Evolutionary conservation across 805 yeast species (phyloP).

Genomic region (Lachancea fermentati): DNA sequence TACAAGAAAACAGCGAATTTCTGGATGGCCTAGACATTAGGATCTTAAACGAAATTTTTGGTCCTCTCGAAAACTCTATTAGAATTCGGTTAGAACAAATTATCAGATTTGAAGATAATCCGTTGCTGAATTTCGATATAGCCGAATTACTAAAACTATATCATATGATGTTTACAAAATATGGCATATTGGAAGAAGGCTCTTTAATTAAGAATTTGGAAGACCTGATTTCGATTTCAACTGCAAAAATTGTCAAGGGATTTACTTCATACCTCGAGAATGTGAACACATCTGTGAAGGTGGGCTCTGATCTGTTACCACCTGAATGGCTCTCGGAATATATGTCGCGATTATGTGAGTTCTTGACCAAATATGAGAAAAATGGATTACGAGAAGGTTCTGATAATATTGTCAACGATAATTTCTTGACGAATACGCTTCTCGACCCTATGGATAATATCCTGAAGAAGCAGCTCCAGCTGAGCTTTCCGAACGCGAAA

Average conservation of each 20-base stretch:
- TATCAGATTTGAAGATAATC: constrained; percentile 56
- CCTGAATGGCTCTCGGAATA: constrained; percentile 82
- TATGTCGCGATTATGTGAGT: constrained; percentile 40
- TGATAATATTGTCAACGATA: constrained; percentile 34
- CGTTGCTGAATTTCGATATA: constrained; percentile 51
- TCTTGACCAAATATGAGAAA: constrained; percentile 51
- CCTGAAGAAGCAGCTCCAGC: constrained; percentile 25
- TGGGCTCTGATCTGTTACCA: constrained; percentile 51
- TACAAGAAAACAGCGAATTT: constrained; percentile 23
- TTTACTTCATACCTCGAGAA: constrained; percentile 23
- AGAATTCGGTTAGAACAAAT: constrained; percentile 63
- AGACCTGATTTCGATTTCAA: constrained; percentile 16
- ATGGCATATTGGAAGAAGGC: constrained; percentile 32
- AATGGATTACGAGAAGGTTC: constrained; percentile 30
- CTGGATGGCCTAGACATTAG: constrained; percentile 25
- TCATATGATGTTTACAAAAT: constrained; percentile 51
- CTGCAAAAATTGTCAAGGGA: constrained; percentile 18
- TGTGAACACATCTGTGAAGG: constrained; percentile 28
- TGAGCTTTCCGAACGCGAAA: constrained; percentile 28
- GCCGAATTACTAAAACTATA: constrained; percentile 64
- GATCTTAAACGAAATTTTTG: constrained; percentile 28
- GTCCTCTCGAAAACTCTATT: constrained; percentile 42
- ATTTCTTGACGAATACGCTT: constrained; percentile 39
- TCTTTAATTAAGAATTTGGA: constrained; percentile 18
- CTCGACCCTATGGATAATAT: constrained; percentile 35